phyloP scores from a whole-genome alignment of 208 protist genomes.

The Leishmania lainsoni region DNA sequence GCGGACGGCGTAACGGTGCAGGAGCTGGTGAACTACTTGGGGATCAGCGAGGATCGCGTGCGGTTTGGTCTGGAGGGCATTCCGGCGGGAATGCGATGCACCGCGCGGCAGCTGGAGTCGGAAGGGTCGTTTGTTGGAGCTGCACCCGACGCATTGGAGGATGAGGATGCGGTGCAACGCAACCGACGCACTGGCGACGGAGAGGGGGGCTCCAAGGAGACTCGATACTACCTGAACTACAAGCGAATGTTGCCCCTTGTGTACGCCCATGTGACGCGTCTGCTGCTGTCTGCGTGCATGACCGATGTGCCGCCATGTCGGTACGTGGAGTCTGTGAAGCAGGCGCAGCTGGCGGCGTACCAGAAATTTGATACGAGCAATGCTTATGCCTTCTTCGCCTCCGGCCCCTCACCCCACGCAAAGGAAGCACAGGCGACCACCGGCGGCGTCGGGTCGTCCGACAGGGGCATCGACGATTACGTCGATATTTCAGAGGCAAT shows the following conservation, averaged over 20 bases:
- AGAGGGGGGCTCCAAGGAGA: background rate
- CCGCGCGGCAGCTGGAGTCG: constrained; percentile 48
- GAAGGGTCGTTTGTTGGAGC: constrained; percentile 8
- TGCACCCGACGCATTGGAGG: background rate
- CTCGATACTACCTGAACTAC: constrained; percentile 83
- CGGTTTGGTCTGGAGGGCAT: constrained; percentile 58
- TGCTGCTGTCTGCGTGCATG: constrained; percentile 66
- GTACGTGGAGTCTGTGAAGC: constrained; percentile 23
- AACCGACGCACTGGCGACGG: background rate
- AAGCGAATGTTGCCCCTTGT: constrained; percentile 61
- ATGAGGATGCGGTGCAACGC: background rate
- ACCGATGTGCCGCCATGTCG: constrained; percentile 28
- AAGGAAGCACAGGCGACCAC: background rate
- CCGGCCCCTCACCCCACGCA: background rate
- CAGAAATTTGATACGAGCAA: constrained; percentile 6
- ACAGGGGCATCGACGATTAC: constrained; percentile 13
- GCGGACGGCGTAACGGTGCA: constrained; percentile 59
- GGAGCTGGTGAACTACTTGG: constrained; percentile 75
- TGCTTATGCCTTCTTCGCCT: constrained; percentile 21
- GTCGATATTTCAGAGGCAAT: constrained; percentile 46
- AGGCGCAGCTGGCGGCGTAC: constrained; percentile 21
- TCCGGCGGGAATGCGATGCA: constrained; percentile 68
- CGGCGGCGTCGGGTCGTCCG: background rate
- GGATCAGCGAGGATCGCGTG: constrained; percentile 52
- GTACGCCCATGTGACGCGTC: constrained; percentile 75